Evolutionary conservation across 2,329 filamentous ascomycete species (phyloP).

Genomic region (Venturia pyrina): DNA sequence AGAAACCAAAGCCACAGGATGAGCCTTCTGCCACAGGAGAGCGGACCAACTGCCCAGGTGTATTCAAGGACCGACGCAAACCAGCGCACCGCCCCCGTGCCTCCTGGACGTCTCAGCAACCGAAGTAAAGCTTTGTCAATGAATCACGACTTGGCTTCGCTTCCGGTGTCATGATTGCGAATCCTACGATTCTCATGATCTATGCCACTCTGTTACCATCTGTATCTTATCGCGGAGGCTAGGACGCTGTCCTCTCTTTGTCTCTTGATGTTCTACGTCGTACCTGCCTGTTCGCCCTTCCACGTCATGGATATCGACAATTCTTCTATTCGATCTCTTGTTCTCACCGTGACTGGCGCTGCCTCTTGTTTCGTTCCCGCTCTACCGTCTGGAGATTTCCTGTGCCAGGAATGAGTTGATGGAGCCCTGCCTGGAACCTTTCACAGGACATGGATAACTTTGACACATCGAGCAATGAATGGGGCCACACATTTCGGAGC

Average conservation of each 20-base stretch:
- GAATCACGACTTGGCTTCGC: background rate
- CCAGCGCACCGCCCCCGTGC: conserved; percentile 3
- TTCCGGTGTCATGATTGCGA: background rate
- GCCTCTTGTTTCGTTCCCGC: background rate
- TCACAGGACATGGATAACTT: background rate
- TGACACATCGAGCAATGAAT: background rate
- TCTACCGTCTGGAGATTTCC: background rate
- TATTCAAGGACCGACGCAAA: conserved; percentile 4
- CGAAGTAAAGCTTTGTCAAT: background rate
- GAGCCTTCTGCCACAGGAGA: background rate
- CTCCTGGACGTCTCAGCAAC: background rate
- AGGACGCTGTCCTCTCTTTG: background rate
- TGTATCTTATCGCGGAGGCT: background rate
- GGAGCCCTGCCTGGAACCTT: background rate
- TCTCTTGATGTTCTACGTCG: background rate
- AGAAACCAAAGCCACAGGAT: background rate
- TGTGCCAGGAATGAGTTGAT: background rate
- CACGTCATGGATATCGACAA: background rate
- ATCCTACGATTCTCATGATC: background rate
- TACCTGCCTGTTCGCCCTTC: background rate
- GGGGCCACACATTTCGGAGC: background rate
- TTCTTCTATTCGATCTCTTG: background rate
- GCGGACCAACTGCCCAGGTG: background rate
- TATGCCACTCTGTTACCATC: background rate
- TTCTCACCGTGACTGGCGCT: background rate